A percentile compares a stretch with the other conserved stretches of the same genome.
Conservation (phyloP, 208 protist genomes). For the Leishmania aethiopica region DNA sequence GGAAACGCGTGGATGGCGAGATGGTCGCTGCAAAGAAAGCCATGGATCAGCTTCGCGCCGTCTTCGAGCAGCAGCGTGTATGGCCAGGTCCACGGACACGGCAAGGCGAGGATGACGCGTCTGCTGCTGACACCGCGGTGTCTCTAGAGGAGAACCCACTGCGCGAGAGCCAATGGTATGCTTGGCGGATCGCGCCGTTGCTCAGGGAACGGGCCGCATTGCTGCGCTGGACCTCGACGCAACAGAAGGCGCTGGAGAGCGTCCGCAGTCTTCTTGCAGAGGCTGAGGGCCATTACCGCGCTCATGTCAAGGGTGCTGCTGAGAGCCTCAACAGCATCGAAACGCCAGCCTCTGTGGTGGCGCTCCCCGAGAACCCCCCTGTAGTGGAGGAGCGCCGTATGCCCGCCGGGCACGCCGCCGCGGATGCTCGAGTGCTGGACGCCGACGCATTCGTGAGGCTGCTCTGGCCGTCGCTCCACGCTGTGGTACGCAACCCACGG, state of each 20-base stretch:
- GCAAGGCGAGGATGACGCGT: not conserved
- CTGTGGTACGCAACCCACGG: conserved; percentile 29
- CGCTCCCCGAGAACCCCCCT: conserved; percentile 5
- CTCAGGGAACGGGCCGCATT: conserved; percentile 1
- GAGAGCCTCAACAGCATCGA: not conserved
- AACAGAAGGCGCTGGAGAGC: conserved; percentile 3
- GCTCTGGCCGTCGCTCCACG: conserved; percentile 40
- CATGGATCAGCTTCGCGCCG: conserved; percentile 1
- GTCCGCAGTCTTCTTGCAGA: conserved; percentile 11
- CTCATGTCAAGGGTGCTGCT: not conserved
- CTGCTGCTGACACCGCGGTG: not conserved
- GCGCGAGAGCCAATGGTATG: conserved; percentile 10
- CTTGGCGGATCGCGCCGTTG: conserved; percentile 4
- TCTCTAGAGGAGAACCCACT: not conserved
- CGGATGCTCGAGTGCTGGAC: conserved; percentile 23
- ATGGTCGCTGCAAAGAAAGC: not conserved
- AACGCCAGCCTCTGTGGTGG: not conserved
- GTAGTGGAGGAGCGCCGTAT: not conserved
- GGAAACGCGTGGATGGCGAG: conserved; percentile 8
- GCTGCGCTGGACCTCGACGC: conserved; percentile 6
- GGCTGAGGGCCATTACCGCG: conserved; percentile 6
- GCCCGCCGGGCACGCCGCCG: not conserved
- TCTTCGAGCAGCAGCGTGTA: conserved; percentile 1
- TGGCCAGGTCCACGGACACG: too few species aligned
- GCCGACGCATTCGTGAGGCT: conserved; percentile 35